Evolutionary conservation across 108 stramenopile genomes (phyloP).

Genomic region (Cyclotella atomus): DNA sequence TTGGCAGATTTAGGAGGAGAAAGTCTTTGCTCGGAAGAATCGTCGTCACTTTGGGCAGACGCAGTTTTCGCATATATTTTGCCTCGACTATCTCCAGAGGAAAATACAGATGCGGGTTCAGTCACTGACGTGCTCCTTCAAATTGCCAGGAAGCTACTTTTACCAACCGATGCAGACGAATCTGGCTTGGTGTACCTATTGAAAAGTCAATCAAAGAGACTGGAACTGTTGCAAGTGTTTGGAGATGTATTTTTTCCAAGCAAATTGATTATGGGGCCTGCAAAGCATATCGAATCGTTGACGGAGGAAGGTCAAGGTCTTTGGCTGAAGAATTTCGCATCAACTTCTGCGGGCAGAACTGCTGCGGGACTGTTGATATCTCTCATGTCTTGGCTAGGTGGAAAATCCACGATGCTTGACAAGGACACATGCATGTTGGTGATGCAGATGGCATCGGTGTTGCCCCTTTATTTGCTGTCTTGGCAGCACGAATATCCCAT

Average conservation of each 20-base stretch:
- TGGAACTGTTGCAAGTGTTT: constrained; percentile 40
- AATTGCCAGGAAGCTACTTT: constrained; percentile 24
- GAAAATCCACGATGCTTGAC: constrained; percentile 1
- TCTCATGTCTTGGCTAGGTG: constrained; percentile 24
- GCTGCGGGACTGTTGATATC: constrained; percentile 32
- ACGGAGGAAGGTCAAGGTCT: constrained; percentile 15
- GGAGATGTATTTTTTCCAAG: constrained; percentile 40
- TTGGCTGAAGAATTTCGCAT: constrained; percentile 22
- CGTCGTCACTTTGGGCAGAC: constrained; percentile 31
- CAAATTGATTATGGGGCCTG: constrained; percentile 7
- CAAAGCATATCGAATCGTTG: not conserved
- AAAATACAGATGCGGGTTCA: constrained; percentile 9
- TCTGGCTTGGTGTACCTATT: constrained; percentile 18
- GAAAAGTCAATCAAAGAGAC: constrained; percentile 16
- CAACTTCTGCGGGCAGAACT: constrained; percentile 29
- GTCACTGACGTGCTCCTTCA: constrained; percentile 30
- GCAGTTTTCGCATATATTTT: constrained; percentile 48
- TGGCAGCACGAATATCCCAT: constrained; percentile 39
- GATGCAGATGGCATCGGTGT: constrained; percentile 40
- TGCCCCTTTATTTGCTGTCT: constrained; percentile 37
- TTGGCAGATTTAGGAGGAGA: constrained; percentile 47
- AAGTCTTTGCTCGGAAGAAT: not conserved
- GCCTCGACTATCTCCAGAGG: constrained; percentile 30
- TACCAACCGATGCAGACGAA: constrained; percentile 10
- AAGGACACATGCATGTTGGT: constrained; percentile 16